These are phyloP conservation scores for Candida dajiaensis DNA, from an alignment of 805 yeast genomes.

Conservation along the genomic window DNA sequence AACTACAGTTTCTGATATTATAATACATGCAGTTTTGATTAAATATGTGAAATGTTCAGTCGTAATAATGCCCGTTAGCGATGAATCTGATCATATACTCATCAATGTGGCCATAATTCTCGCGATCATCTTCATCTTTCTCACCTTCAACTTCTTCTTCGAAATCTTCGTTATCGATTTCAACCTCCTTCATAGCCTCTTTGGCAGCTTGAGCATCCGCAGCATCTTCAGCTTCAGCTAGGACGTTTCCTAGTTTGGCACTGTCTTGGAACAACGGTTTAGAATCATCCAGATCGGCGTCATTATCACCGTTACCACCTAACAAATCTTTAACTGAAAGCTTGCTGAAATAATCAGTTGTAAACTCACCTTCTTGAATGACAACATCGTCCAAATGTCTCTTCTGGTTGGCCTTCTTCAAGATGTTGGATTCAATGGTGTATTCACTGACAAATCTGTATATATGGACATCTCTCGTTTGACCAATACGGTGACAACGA, in stretches of 20 bases:
- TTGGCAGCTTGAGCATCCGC: slow-evolving; percentile 88
- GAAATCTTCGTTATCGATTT: slow-evolving; percentile 83
- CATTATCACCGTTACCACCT: slow-evolving; percentile 35
- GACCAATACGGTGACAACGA: slow-evolving; percentile 98
- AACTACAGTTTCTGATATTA: background rate
- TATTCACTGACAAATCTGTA: slow-evolving; percentile 93
- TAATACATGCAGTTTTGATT: background rate
- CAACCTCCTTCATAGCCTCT: slow-evolving; percentile 80
- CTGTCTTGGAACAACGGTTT: slow-evolving; percentile 29
- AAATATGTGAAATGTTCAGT: slow-evolving; percentile 16
- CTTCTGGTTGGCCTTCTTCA: slow-evolving; percentile 92
- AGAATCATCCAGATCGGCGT: slow-evolving; percentile 23
- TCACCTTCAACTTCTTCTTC: slow-evolving; percentile 24
- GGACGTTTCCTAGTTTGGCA: slow-evolving; percentile 46
- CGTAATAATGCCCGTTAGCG: slow-evolving; percentile 71
- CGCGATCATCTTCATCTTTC: slow-evolving; percentile 50
- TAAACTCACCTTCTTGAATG: slow-evolving; percentile 96
- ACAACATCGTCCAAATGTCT: slow-evolving; percentile 89
- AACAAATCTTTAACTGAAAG: slow-evolving; percentile 80
- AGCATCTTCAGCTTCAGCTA: slow-evolving; percentile 94
- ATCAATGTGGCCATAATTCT: slow-evolving; percentile 75
- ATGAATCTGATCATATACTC: slow-evolving; percentile 93
- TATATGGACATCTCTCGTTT: slow-evolving; percentile 94
- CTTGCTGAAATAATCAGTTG: slow-evolving; percentile 91
- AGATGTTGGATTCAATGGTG: slow-evolving; percentile 92